A percentile compares a stretch with the other conserved stretches of the same genome.
Conservation (phyloP, 2,329 filamentous ascomycete species). For the Xylaria polymorpha region DNA sequence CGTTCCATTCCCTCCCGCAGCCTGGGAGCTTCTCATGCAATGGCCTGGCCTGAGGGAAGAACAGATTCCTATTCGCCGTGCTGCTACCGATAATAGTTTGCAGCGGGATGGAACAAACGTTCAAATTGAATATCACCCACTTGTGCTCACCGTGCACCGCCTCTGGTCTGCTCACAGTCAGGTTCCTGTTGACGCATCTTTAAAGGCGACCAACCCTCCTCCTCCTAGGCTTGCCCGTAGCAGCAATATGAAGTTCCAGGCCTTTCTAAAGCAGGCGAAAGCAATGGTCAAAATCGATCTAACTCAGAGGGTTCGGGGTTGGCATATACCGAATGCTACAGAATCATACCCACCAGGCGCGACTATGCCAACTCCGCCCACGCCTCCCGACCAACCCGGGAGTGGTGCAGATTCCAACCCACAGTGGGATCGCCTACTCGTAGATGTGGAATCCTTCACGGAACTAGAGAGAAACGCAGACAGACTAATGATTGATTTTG, state of each 20-base stretch:
- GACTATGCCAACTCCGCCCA: slow-evolving; percentile 52
- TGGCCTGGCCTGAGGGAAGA: slow-evolving; percentile 84
- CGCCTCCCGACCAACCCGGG: slow-evolving; percentile 41
- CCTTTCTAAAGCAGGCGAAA: slow-evolving; percentile 83
- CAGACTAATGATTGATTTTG: slow-evolving; percentile 70
- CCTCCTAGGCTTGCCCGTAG: slow-evolving; percentile 78
- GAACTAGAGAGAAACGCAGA: slow-evolving; percentile 71
- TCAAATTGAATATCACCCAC: slow-evolving; percentile 85
- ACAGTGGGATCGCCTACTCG: slow-evolving; percentile 60
- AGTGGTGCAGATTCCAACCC: slow-evolving; percentile 43
- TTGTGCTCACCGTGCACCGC: slow-evolving; percentile 85
- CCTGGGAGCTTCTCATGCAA: slow-evolving; percentile 82
- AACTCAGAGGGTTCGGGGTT: slow-evolving; percentile 80
- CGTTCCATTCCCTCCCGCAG: slow-evolving; percentile 79
- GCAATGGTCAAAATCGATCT: slow-evolving; percentile 72
- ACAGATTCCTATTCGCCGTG: slow-evolving; percentile 77
- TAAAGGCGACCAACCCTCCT: slow-evolving; percentile 70
- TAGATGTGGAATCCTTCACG: slow-evolving; percentile 72
- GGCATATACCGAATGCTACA: slow-evolving; percentile 69
- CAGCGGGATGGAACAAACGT: slow-evolving; percentile 71
- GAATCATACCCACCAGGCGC: slow-evolving; percentile 52
- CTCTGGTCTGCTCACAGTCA: slow-evolving; percentile 72
- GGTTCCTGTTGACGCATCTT: slow-evolving; percentile 65
- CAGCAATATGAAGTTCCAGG: slow-evolving; percentile 73
- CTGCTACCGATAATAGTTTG: slow-evolving; percentile 79